These are phyloP conservation scores for Iodosphaeria phyllophila DNA, from an alignment of 2,329 filamentous ascomycete genomes.

Conservation along the genomic window DNA sequence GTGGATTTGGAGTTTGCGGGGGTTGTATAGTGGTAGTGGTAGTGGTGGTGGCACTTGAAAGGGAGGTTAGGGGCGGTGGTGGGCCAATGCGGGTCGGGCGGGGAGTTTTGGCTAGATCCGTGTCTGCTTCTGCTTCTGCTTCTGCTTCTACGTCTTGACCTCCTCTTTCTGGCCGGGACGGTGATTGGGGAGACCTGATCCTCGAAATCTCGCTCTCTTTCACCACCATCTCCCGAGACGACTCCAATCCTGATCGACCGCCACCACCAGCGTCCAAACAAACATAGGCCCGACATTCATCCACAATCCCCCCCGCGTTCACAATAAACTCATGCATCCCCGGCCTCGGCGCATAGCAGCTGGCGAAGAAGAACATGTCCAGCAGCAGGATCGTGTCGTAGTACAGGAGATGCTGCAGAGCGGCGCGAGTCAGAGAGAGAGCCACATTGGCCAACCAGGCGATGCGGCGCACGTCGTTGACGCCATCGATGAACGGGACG, in stretches of 20 bases:
- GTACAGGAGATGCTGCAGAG: constrained; percentile 76
- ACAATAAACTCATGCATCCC: constrained; percentile 64
- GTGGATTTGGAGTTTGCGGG: constrained; percentile 2
- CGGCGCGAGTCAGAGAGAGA: constrained; percentile 67
- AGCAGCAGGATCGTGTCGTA: constrained; percentile 81
- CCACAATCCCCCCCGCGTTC: constrained; percentile 55
- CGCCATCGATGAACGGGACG: constrained; percentile 73
- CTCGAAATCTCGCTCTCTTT: no score
- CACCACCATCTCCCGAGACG: no score
- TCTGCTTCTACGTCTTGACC: no score
- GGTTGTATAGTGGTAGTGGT: constrained; percentile 1
- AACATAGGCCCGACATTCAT: constrained; percentile 78
- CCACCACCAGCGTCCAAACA: constrained; percentile 22
- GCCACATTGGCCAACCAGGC: constrained; percentile 73
- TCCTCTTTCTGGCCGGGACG: no score
- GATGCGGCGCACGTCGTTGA: constrained; percentile 77
- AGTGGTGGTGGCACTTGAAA: constrained; percentile 1
- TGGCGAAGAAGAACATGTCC: constrained; percentile 87
- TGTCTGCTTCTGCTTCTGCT: background rate
- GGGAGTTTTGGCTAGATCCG: background rate
- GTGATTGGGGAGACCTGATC: no score
- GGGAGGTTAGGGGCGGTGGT: background rate
- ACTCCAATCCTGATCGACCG: constrained; percentile 2
- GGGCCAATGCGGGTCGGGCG: background rate
- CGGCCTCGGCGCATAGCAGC: constrained; percentile 69